Base-by-base conservation (phyloP, 2,329 filamentous ascomycete genomes). In the Magnaporthales sp. region DNA sequence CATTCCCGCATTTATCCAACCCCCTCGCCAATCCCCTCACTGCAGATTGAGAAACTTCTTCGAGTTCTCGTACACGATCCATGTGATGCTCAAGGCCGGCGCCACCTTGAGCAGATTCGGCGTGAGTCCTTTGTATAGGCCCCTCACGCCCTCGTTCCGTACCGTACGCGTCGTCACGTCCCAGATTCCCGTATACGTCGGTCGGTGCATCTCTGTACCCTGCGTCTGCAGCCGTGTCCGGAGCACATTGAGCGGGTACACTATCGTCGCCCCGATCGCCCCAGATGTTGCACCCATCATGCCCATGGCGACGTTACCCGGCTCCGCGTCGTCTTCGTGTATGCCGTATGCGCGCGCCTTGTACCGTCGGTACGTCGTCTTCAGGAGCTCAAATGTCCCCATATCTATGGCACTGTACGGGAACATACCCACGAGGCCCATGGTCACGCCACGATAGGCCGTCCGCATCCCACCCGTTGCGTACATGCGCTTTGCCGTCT, bases 351-450 rank as follows among this genome's bases (percentile, higher is more conserved):
- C 79, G 67, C 86, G 87, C 13, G 92, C 91, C 73, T 92, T 91
- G 70, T 89, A 89, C 4, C 79, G 79, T 38, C 90, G 85, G 70
- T 96, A 87, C 8, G 83, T 83, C 63, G 86, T 87, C 79, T 99
- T 99, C 69, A 97, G 84, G 68, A 95, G 88, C 78, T 99, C 95
- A 74, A 98, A 99, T 0, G 92, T 97, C 70, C 92, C 92, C 73
- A 99, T 89, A 75, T 99, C 95, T 74, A 99, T 96, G 64, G 95
- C 95, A 58, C 93, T 94, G 77, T 98, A 99, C 0, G 95, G 95
- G 73, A 99, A 99, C 88, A 98, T 97, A 75, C 95, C 95, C 64
- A 97, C 80, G 4, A 99, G 84, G 19, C 95, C 95, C 86, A 98
- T 95, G 0, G 93, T 93, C 38, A 99, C 84, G 56, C 95, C 95